Conservation (phyloP, 805 yeast genomes). For the Yarrowia hollandica region DNA sequence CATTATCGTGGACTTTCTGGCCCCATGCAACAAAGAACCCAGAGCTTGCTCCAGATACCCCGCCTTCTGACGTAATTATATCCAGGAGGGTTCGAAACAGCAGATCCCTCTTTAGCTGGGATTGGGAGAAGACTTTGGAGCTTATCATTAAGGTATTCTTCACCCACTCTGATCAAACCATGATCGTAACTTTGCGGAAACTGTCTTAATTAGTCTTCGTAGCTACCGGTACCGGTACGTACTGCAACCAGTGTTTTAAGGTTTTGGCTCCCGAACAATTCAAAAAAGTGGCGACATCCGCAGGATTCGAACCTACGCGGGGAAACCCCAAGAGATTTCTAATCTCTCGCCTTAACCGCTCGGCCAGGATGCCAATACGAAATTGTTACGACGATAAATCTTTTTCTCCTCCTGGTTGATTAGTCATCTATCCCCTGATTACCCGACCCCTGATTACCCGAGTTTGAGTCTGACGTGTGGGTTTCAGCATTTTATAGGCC, state of each 20-base stretch:
- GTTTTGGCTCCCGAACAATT: not conserved
- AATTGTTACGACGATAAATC: not conserved
- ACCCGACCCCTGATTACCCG: too few relatives aligned
- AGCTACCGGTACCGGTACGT: too few relatives aligned
- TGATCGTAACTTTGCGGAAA: slow-evolving; percentile 18
- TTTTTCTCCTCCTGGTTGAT: too few relatives aligned
- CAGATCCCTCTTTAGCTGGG: not conserved
- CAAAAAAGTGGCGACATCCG: slow-evolving; percentile 24
- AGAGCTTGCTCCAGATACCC: not conserved
- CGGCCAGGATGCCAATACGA: slow-evolving; percentile 25
- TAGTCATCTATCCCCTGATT: too few relatives aligned
- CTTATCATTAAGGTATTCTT: too few relatives aligned
- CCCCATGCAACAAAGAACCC: too few relatives aligned
- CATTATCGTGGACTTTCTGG: not conserved
- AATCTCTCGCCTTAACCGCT: slow-evolving; percentile 30
- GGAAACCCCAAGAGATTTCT: slow-evolving; percentile 30
- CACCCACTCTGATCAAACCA: too few relatives aligned
- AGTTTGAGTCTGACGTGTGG: too few relatives aligned
- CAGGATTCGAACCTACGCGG: slow-evolving; percentile 30
- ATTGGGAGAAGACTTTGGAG: not conserved
- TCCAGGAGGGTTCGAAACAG: not conserved
- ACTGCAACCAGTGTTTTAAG: too few relatives aligned
- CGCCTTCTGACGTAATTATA: slow-evolving; percentile 14
- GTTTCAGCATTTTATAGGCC: too few relatives aligned
- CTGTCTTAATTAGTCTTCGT: too few relatives aligned